Conservation (phyloP, 768 basidiomycete species). For the Rhizopogon salebrosus region DNA sequence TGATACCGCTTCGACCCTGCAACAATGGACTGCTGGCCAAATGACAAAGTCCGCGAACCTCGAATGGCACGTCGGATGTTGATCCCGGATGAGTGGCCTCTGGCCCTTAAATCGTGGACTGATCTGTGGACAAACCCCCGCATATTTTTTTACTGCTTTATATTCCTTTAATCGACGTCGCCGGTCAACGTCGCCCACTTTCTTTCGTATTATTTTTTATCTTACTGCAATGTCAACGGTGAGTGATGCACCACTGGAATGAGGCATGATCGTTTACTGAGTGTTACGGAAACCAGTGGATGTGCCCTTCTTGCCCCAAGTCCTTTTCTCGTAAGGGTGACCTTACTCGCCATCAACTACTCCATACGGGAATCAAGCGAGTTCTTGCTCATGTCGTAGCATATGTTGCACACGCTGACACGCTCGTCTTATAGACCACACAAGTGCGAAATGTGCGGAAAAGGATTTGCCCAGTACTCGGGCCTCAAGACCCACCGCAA, state of each 20-base stretch:
- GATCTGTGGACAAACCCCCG: not conserved
- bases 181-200: conserved; percentile 38
- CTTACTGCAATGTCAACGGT: not conserved
- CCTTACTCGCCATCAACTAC: conserved; percentile 47
- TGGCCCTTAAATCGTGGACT: conserved; percentile 16
- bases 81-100: conserved; percentile 8
- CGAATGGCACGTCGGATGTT: conserved; percentile 3
- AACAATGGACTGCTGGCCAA: conserved; percentile 19
- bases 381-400: conserved; percentile 2
- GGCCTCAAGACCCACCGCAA: conserved; percentile 62
- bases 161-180: conserved; percentile 31
- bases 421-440: conserved; percentile 37
- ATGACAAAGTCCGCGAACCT: conserved; percentile 7
- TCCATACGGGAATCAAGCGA: conserved; percentile 50
- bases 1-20: not conserved
- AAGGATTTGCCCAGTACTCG: conserved; percentile 53
- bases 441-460: conserved; percentile 46
- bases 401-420: conserved; percentile 2
- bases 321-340: conserved; percentile 55
- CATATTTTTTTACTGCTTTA: conserved; percentile 8
- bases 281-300: conserved; percentile 21
- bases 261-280: not conserved
- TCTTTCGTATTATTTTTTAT: conserved; percentile 5
- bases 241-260: not conserved
- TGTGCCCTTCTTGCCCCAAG: conserved; percentile 42